phyloP scores from a whole-genome alignment of 805 yeast species.

The Lachancea quebecensis region DNA sequence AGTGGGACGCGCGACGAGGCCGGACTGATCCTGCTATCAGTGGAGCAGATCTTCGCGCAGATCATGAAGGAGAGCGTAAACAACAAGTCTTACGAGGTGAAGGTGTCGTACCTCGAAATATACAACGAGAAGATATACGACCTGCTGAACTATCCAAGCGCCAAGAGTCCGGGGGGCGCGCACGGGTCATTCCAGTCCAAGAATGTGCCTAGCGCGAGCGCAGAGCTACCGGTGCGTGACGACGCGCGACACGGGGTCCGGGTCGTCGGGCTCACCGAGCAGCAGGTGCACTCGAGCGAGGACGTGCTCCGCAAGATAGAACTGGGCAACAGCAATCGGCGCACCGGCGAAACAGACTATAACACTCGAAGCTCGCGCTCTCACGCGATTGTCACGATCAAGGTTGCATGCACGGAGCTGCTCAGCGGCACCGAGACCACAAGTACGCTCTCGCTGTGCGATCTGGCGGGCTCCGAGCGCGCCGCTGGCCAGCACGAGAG shows the following conservation, averaged over 20 bases:
- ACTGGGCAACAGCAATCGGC: slow-evolving; percentile 66
- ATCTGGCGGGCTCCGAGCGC: slow-evolving; percentile 93
- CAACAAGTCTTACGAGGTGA: slow-evolving; percentile 38
- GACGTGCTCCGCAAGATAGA: slow-evolving; percentile 57
- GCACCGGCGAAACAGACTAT: slow-evolving; percentile 84
- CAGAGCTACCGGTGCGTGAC: slow-evolving; percentile 71
- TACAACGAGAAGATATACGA: slow-evolving; percentile 86
- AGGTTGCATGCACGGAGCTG: slow-evolving; percentile 42
- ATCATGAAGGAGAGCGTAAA: slow-evolving; percentile 28
- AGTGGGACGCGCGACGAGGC: slow-evolving; percentile 57
- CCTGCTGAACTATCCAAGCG: slow-evolving; percentile 39
- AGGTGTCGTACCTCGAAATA: slow-evolving; percentile 73
- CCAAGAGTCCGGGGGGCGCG: not conserved
- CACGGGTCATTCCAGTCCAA: slow-evolving; percentile 3
- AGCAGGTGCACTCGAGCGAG: slow-evolving; percentile 45
- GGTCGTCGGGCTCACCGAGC: slow-evolving; percentile 67
- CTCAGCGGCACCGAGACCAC: slow-evolving; percentile 33
- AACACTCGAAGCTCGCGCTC: slow-evolving; percentile 84
- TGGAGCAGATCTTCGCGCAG: slow-evolving; percentile 41
- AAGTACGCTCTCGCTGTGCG: slow-evolving; percentile 78
- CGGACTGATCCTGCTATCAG: slow-evolving; percentile 68
- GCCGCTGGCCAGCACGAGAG: slow-evolving; percentile 63
- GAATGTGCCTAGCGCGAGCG: slow-evolving; percentile 7
- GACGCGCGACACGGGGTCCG: slow-evolving; percentile 64
- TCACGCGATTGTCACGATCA: slow-evolving; percentile 78